Evolutionary conservation across 768 basidiomycete genomes (phyloP).

Genomic region (Pleurotus tuoliensis): DNA sequence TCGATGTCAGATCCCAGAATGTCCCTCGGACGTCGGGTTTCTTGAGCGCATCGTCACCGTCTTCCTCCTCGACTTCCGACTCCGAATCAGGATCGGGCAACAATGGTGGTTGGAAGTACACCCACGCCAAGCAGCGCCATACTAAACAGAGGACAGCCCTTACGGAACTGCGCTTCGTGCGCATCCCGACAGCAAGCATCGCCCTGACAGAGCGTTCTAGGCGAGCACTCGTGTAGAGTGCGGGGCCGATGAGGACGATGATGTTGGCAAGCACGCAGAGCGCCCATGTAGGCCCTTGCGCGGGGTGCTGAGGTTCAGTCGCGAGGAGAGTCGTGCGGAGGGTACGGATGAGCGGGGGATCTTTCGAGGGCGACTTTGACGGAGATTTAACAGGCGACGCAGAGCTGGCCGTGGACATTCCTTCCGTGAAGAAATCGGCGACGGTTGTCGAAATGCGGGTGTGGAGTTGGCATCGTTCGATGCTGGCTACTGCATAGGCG

Average conservation of each 20-base stretch:
- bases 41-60: slow-evolving; percentile 19
- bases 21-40: slow-evolving; percentile 21
- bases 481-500: slow-evolving; percentile 45
- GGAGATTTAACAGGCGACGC: slow-evolving; percentile 35
- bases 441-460: slow-evolving; percentile 48
- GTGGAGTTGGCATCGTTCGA: slow-evolving; percentile 47
- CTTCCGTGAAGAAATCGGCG: slow-evolving; percentile 40
- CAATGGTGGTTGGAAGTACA: slow-evolving; percentile 55
- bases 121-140: slow-evolving; percentile 68
- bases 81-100: slow-evolving; percentile 25
- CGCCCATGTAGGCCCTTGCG: slow-evolving; percentile 79
- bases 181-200: slow-evolving; percentile 51
- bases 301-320: slow-evolving; percentile 52
- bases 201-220: slow-evolving; percentile 43
- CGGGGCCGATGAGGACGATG: slow-evolving; percentile 61
- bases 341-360: slow-evolving; percentile 58
- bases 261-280: slow-evolving; percentile 63
- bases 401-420: slow-evolving; percentile 21
- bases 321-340: slow-evolving; percentile 59
- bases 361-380: slow-evolving; percentile 25
- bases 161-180: slow-evolving; percentile 60
- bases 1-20: slow-evolving; percentile 41
- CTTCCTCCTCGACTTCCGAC: slow-evolving; percentile 19
- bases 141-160: slow-evolving; percentile 56
- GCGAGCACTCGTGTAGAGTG: slow-evolving; percentile 39